Evolutionary conservation across 352 stramenopile genomes (phyloP).

Genomic region (Globisporangium alternatum): DNA sequence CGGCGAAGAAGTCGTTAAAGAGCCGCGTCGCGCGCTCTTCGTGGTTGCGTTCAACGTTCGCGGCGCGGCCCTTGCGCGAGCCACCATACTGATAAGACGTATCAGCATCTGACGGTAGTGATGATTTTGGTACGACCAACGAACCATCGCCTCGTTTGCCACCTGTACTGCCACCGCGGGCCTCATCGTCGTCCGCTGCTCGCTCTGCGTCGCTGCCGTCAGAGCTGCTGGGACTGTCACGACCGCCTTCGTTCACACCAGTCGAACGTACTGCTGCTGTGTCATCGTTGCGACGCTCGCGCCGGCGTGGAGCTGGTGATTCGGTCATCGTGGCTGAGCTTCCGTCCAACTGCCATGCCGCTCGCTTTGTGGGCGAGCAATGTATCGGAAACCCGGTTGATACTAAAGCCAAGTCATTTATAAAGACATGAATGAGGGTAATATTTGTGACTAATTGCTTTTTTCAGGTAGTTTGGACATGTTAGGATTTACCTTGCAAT

Average conservation of each 20-base stretch:
- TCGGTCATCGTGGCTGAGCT: not conserved
- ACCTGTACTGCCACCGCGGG: not conserved
- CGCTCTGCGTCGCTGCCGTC: not conserved
- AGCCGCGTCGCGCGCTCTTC: not conserved
- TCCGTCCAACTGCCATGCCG: not conserved
- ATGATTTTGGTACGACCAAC: no score
- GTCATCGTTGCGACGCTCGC: not conserved
- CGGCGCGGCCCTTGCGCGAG: not conserved
- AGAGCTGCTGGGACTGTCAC: not conserved
- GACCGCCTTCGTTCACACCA: not conserved
- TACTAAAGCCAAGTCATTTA: no score
- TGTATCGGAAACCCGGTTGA: no score
- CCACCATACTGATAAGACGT: not conserved
- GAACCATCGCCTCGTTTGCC: no score
- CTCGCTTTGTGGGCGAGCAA: no score
- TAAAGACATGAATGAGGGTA: no score
- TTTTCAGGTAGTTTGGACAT: no score
- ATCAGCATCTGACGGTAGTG: not conserved
- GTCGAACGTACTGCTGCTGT: not conserved
- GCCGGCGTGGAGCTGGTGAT: not conserved
- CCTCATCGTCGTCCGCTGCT: not conserved
- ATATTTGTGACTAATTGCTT: no score
- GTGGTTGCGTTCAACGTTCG: not conserved
- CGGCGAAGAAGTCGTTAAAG: not conserved
- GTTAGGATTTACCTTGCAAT: no score